Base-by-base conservation (phyloP, 2,329 filamentous ascomycete species). In the Stylonectria norvegica region DNA sequence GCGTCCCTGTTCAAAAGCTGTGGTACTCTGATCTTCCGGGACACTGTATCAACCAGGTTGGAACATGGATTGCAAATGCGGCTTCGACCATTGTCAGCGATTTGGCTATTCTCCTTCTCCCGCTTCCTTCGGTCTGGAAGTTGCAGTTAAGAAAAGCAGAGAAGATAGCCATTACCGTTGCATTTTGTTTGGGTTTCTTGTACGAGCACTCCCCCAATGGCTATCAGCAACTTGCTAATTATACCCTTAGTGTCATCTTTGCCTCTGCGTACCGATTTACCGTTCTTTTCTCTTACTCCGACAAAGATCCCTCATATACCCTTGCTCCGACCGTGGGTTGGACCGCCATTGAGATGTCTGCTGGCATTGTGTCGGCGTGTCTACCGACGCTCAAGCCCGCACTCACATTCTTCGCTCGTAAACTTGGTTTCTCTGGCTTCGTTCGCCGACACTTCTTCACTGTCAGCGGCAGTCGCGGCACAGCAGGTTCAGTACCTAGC, bases 311-410 rank as follows among this genome's bases (percentile, higher is more conserved):
- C 4, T 61, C 64, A n/a, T 75, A 73, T 52, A 70, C 70, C 0
- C 60, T 75, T 7, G 68, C 69, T 0, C 66, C 64, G 1, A 65
- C 69, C 0, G 65, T 69, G 4, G 69, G 65, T 38, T 76, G 72
- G 72, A 71, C 70, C 5, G 62, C 62, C 4, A 68, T 75, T 44
- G 72, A 76, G 50, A 68, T 71, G 56, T 63, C 70, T 0, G 66
- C 68, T 0, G 75, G 72, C 35, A 74, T 79, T 47, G 62, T 75
- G 30, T 74, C 72, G 0, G 74, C 74, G 5, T 76, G 72, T 46
- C 68, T 77, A 0, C 75, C 75, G 0, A 75, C 74, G 1, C 59
- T 78, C 27, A 65, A 71, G 5, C 72, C 73, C 3, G 63, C 73
- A 11, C 48, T 75, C 20, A 59, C 61, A 4, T 14, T 51, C 8